Base-by-base conservation (phyloP, 2,329 filamentous ascomycete species). In the Phialemonium atrogriseum region DNA sequence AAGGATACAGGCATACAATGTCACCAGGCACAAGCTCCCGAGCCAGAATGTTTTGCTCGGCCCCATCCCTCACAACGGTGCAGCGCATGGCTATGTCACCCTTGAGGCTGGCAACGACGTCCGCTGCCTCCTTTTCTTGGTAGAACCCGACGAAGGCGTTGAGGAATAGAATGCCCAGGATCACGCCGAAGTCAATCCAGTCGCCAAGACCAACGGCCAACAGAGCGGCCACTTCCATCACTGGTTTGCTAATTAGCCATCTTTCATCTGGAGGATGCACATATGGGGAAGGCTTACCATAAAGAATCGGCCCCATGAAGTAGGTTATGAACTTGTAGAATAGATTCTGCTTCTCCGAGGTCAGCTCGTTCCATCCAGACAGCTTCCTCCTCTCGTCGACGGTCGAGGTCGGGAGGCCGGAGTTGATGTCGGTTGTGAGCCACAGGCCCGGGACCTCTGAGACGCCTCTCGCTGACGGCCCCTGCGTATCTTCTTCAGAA, bases 41-140 rank as follows among this genome's bases (percentile, higher is more conserved):
- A 41, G 78, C 80, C 47, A 80, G 71, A 56, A 85, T 80, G 40
- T 80, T 73, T 46, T 76, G 61, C 59, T 82, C 76, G 39, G 64
- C 60, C 39, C 80, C 79, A 51, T 82, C 68, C 50, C 80, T 78
- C 45, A 84, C 59, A 49, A 80, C 77, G 40, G 63, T 66, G 28
- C 77, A 73, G 60, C 75, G 80, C 76, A 85, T 80, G 48, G 80
- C 80, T 51, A 86, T 85, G 50, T 85, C 80, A 63, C 80, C 80
- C 67, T 84, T 84, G 40, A 85, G 63, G 41, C 66, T 74, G 35
- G 80, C 80, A 49, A 84, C 80, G 49, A 84, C 79, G 59, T 85
- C 80, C 44, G 79, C 80, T 47, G 80, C 80, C 60, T 84, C 80
- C 66, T 85, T 85, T 60, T 85, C 80, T 57, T 84, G 80, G 58